Percentiles rank a stretch among this genome's conserved stretches.
These are phyloP conservation scores for Biscutella laevigata DNA, from an alignment of 441 rosid genomes.

Conservation along the genomic window DNA sequence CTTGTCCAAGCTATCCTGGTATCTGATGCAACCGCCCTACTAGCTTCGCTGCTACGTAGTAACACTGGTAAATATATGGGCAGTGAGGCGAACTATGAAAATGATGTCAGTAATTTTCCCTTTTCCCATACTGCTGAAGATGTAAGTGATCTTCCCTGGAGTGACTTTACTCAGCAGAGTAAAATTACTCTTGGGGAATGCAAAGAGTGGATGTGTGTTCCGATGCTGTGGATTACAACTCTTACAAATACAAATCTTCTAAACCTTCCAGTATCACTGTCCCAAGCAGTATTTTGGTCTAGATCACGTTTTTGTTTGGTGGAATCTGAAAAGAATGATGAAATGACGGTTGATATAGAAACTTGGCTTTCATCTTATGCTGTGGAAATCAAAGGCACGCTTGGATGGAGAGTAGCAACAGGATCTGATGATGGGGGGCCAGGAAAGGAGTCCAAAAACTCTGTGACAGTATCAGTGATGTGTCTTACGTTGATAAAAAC, in stretches of 20 bases:
- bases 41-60: slow-evolving; percentile 44
- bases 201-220: slow-evolving; percentile 87
- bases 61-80: slow-evolving; percentile 26
- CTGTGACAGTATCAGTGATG: slow-evolving; percentile 66
- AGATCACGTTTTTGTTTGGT: slow-evolving; percentile 71
- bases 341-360: slow-evolving; percentile 52
- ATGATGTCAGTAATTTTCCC: slow-evolving; percentile 35
- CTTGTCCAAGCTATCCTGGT: slow-evolving; percentile 74
- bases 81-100: slow-evolving; percentile 34
- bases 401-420: slow-evolving; percentile 91
- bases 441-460: slow-evolving; percentile 73
- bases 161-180: slow-evolving; percentile 59
- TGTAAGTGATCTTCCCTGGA: slow-evolving; percentile 55
- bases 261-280: slow-evolving; percentile 64
- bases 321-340: slow-evolving; percentile 68
- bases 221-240: slow-evolving; percentile 91
- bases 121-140: slow-evolving; percentile 38
- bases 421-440: slow-evolving; percentile 94
- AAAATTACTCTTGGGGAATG: slow-evolving; percentile 50
- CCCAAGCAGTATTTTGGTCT: slow-evolving; percentile 93
- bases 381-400: slow-evolving; percentile 59
- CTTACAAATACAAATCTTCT: slow-evolving; percentile 58
- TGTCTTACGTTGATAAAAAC: slow-evolving; percentile 62
- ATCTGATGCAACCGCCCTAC: slow-evolving; percentile 84
- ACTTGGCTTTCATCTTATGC: slow-evolving; percentile 70